Evolutionary conservation across 1,284 basidiomycete species (phyloP).

Genomic region (Ceratobasidium sp.): DNA sequence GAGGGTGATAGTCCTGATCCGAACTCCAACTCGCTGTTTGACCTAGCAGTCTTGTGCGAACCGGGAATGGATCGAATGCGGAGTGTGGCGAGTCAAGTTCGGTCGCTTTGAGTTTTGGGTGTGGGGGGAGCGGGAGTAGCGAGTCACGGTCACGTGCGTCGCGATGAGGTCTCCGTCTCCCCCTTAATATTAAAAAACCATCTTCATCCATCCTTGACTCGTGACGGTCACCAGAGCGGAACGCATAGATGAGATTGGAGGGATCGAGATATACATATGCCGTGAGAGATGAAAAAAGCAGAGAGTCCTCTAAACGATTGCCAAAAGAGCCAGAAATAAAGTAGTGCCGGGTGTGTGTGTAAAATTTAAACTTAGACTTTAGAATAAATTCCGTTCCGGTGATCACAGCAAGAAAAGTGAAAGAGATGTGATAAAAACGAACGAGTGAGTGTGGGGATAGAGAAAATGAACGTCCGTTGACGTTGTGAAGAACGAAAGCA

Average conservation of each 20-base stretch:
- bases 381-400: background rate
- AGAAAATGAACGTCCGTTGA: background rate
- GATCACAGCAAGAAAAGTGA: background rate
- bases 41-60: background rate
- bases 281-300: background rate
- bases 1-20: background rate
- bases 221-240: background rate
- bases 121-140: background rate
- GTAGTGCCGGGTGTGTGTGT: background rate
- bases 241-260: background rate
- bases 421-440: background rate
- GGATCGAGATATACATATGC: conserved; percentile 33
- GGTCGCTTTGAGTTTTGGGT: background rate
- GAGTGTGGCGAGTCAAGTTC: background rate
- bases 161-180: background rate
- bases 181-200: too few relatives aligned
- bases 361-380: too few relatives aligned
- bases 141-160: conserved; percentile 3
- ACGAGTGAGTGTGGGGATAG: background rate
- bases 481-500: background rate
- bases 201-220: too few relatives aligned
- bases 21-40: background rate
- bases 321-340: background rate
- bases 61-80: background rate
- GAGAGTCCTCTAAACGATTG: background rate